Percentiles rank a stretch among this genome's conserved stretches.
phyloP scores from a whole-genome alignment of 352 stramenopile species.

The Pythium apleroticum region DNA sequence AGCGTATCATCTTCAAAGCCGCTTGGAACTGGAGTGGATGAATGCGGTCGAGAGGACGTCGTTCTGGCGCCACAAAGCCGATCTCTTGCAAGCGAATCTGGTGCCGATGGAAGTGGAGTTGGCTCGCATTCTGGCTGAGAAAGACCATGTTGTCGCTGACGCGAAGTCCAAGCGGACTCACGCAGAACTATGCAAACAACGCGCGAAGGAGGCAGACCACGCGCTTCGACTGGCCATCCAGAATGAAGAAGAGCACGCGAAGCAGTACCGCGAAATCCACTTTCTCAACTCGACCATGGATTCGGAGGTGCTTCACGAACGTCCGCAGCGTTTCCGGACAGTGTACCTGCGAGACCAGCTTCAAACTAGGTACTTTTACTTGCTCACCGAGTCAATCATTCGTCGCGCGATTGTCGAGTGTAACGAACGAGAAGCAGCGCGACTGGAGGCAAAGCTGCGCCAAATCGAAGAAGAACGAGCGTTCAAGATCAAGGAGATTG shows the following conservation, averaged over 20 bases:
- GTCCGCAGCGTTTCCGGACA: constrained; percentile 64
- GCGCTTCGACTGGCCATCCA: constrained; percentile 37
- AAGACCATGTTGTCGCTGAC: constrained; percentile 56
- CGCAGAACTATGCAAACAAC: constrained; percentile 43
- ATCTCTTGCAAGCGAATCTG: constrained; percentile 35
- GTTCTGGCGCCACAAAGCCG: constrained; percentile 36
- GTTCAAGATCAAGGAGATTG: constrained; percentile 55
- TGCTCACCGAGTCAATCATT: constrained; percentile 61
- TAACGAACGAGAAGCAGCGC: constrained; percentile 43
- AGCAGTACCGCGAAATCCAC: constrained; percentile 47
- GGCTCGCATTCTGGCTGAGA: constrained; percentile 42
- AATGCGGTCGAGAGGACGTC: constrained; percentile 37
- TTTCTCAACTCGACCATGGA: constrained; percentile 61
- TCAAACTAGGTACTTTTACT: constrained; percentile 50
- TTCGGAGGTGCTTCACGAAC: constrained; percentile 63
- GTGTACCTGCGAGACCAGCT: constrained; percentile 58
- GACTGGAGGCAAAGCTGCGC: constrained; percentile 35
- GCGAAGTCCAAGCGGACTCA: constrained; percentile 46
- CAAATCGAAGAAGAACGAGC: constrained; percentile 40
- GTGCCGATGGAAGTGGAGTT: constrained; percentile 42
- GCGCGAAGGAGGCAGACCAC: constrained; percentile 33
- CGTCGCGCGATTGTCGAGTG: constrained; percentile 43
- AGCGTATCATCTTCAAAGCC: constrained; percentile 38
- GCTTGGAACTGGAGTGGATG: constrained; percentile 51
- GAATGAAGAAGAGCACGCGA: constrained; percentile 35